These are phyloP conservation scores for Trichosanthes truncata DNA, from an alignment of 306 rosid species.

Conservation along the genomic window DNA sequence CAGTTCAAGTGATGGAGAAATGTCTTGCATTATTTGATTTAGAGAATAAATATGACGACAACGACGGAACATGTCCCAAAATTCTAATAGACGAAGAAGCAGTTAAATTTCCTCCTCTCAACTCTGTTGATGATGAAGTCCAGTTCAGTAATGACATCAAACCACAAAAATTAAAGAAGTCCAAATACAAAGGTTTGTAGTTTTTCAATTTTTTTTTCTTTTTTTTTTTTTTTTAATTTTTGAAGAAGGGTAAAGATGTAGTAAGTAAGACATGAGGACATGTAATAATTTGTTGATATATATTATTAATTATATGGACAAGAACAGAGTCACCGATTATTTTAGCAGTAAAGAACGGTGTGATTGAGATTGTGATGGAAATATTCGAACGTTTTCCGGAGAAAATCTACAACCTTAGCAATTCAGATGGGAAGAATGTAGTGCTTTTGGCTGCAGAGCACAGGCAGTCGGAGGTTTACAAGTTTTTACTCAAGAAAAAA, in stretches of 20 bases:
- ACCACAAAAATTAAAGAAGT: neutral
- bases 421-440: conserved; percentile 35
- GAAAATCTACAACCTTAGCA: conserved; percentile 27
- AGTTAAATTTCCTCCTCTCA: neutral
- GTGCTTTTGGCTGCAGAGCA: conserved; percentile 45
- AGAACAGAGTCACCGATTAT: too few species aligned
- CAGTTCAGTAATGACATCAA: neutral
- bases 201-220: too few species aligned
- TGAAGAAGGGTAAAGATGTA: too few species aligned
- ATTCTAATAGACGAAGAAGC: neutral
- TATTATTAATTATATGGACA: too few species aligned
- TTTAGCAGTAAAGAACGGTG: conserved; percentile 59
- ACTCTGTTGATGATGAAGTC: neutral
- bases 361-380: conserved; percentile 35
- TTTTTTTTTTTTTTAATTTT: too few species aligned
- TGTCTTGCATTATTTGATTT: neutral
- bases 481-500: conserved; percentile 8
- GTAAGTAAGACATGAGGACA: too few species aligned
- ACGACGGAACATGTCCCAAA: neutral
- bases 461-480: conserved; percentile 42
- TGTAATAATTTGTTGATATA: too few species aligned
- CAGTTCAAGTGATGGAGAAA: conserved; percentile 30
- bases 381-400: conserved; percentile 27
- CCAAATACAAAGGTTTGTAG: neutral
- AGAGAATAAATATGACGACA: neutral